Conservation (phyloP, 345 rosid species). For the Heritiera littoralis region DNA sequence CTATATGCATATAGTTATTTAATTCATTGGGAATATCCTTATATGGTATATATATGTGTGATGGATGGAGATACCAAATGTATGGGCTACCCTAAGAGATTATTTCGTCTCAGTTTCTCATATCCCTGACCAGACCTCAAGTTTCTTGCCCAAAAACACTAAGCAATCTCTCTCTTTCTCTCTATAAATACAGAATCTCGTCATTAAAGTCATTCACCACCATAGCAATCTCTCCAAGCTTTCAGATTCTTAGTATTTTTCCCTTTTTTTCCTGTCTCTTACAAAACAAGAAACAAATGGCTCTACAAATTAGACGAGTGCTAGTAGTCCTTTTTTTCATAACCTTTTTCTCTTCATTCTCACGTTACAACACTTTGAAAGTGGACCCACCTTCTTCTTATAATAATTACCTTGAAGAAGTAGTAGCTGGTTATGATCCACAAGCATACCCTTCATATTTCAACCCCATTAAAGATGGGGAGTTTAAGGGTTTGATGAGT, state of each 20-base stretch:
- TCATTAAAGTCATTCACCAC: conserved; percentile 21
- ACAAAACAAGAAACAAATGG: conserved; percentile 30
- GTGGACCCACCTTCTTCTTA: not conserved
- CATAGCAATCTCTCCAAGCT: conserved; percentile 5
- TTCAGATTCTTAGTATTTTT: not conserved
- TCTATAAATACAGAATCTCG: conserved; percentile 40
- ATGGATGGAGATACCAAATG: conserved; percentile 21
- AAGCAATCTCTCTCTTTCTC: conserved; percentile 1
- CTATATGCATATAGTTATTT: not conserved
- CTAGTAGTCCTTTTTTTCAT: not conserved
- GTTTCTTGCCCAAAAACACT: conserved; percentile 19
- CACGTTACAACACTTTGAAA: conserved; percentile 15
- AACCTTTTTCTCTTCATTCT: conserved; percentile 12
- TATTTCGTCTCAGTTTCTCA: conserved; percentile 44
- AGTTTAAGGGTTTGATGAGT: not conserved
- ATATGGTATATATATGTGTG: not conserved
- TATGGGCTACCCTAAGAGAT: conserved; percentile 27
- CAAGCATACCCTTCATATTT: conserved; percentile 17
- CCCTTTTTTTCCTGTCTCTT: not conserved
- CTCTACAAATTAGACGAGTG: conserved; percentile 2
- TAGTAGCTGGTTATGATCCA: conserved; percentile 12
- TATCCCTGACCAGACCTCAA: conserved; percentile 34
- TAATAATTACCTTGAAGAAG: not conserved
- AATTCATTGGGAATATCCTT: not conserved
- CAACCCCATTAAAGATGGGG: conserved; percentile 12